phyloP scores from a whole-genome alignment of 1,284 basidiomycete genomes.

The Wallemia mellicola region DNA sequence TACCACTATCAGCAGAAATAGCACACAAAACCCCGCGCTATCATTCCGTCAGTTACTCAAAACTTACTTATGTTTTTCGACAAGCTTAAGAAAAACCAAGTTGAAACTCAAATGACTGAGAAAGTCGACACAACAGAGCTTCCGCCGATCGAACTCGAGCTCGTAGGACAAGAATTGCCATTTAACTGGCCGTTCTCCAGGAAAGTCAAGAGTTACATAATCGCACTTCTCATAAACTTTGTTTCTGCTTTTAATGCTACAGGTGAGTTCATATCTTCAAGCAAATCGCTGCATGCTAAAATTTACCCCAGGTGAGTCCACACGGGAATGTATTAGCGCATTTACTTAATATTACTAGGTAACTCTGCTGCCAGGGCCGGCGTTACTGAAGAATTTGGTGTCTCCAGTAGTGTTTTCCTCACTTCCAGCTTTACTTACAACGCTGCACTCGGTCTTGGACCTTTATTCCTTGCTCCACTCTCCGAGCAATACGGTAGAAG shows the following conservation, averaged over 20 bases:
- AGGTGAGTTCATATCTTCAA: neutral
- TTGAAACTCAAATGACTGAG: neutral
- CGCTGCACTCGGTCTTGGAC: conserved; percentile 8
- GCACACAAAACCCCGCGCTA: neutral
- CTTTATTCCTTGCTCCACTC: conserved; percentile 6
- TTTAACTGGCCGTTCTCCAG: neutral
- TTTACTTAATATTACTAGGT: neutral
- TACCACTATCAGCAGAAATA: too few species aligned
- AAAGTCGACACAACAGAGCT: neutral
- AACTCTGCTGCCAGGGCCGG: neutral
- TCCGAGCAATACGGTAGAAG: conserved; percentile 8
- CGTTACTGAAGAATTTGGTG: neutral
- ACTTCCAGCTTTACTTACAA: conserved; percentile 4
- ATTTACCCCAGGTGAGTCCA: neutral
- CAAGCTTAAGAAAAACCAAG: neutral
- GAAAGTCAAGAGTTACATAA: neutral
- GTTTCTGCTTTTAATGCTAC: neutral
- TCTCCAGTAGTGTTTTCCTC: neutral
- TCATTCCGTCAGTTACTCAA: neutral
- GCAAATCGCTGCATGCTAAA: neutral
- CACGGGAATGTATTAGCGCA: neutral
- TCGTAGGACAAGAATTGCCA: neutral
- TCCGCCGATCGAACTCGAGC: neutral
- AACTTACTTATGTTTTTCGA: neutral
- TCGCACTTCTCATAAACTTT: neutral